These are phyloP conservation scores for Guadua angustifolia DNA, from an alignment of 176 grass and related monocot species.

Conservation along the genomic window DNA sequence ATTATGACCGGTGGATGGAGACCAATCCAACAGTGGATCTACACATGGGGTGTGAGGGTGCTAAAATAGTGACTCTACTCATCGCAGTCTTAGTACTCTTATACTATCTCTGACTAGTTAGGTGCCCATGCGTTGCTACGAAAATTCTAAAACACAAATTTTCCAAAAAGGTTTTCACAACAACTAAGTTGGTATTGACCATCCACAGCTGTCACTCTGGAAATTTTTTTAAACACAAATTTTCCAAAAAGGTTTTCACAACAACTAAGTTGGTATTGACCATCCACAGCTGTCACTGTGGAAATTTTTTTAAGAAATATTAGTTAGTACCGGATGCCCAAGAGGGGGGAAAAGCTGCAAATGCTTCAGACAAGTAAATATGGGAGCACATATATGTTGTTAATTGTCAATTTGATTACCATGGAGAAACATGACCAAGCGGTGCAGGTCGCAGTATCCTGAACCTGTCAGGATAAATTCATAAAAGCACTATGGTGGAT, in stretches of 20 bases:
- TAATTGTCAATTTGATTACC: conserved; percentile 35
- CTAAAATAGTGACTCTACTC: too few species aligned
- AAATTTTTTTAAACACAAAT: background rate
- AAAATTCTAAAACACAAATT: too few species aligned
- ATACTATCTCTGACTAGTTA: too few species aligned
- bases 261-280: conserved; percentile 82
- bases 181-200: conserved; percentile 87
- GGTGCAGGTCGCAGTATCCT: background rate
- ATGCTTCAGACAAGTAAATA: conserved; percentile 17
- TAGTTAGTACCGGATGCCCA: conserved; percentile 25
- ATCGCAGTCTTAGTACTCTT: too few species aligned
- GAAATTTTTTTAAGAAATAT: conserved; percentile 22
- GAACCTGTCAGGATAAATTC: conserved; percentile 15
- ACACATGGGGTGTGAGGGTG: too few species aligned
- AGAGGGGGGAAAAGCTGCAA: conserved; percentile 6
- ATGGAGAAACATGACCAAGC: conserved; percentile 7
- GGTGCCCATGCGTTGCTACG: too few species aligned
- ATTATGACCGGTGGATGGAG: too few species aligned
- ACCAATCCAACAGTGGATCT: too few species aligned
- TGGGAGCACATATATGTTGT: background rate
- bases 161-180: too few species aligned
- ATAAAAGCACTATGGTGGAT: background rate
- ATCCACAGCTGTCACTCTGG: conserved; percentile 96
- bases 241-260: too few species aligned
- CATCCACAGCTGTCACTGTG: conserved; percentile 98